These are phyloP conservation scores for Gyromitra esculenta DNA, from an alignment of 2,329 filamentous ascomycete species.

Conservation along the genomic window DNA sequence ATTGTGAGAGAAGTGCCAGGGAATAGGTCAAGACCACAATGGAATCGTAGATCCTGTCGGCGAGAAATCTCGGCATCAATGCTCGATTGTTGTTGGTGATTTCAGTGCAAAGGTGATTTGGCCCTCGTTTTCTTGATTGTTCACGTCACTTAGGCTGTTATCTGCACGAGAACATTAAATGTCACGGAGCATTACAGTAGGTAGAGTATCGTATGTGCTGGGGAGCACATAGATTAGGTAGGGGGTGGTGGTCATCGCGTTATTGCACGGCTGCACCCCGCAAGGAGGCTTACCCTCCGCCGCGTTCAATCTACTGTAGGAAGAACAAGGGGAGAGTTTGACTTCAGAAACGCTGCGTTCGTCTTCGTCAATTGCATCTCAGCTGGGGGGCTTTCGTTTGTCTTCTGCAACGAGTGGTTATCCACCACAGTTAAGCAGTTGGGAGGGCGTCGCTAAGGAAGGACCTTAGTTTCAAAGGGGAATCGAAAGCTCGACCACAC, in stretches of 20 bases:
- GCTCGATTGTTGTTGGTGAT: constrained; percentile 1
- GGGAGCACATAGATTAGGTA: constrained; percentile 9
- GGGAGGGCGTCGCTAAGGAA: neutral
- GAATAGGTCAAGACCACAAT: neutral
- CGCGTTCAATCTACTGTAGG: constrained; percentile 9
- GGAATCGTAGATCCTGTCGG: neutral
- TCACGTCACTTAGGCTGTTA: constrained; percentile 12
- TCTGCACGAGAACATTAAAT: constrained; percentile 36
- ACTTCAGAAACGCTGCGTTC: constrained; percentile 19
- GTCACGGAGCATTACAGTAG: neutral
- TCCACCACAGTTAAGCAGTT: neutral
- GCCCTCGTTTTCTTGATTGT: neutral
- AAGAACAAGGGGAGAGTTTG: constrained; percentile 4
- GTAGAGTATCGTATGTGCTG: constrained; percentile 3
- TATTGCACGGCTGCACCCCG: constrained; percentile 38
- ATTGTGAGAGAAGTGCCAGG: constrained; percentile 7
- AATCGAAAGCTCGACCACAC: constrained; percentile 16
- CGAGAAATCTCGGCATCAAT: constrained; percentile 7
- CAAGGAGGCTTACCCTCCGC: constrained; percentile 35
- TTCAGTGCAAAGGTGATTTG: neutral
- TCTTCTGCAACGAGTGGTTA: constrained; percentile 16
- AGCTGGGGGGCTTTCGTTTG: constrained; percentile 11
- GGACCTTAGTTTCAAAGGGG: constrained; percentile 2
- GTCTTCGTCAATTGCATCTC: constrained; percentile 12
- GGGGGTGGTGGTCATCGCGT: constrained; percentile 18